Percentiles rank a stretch among this genome's conserved stretches.
These are phyloP conservation scores for Avena atlantica DNA, from an alignment of 176 grass and related monocot species.

Conservation along the genomic window DNA sequence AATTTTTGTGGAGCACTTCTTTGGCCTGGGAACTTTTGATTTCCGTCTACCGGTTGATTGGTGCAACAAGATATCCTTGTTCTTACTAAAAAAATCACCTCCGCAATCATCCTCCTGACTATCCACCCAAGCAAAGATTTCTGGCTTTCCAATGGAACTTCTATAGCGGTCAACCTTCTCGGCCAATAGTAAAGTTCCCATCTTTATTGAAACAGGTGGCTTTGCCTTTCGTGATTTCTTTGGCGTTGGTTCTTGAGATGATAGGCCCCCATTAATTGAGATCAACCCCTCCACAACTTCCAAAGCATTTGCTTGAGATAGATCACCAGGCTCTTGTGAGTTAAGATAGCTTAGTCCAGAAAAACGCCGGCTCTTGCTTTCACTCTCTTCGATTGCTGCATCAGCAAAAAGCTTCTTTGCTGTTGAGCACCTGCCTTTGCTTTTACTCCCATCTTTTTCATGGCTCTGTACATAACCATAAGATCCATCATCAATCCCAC, in stretches of 20 bases:
- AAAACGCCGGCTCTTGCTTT: conserved; percentile 30
- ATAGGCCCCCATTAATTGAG: conserved; percentile 55
- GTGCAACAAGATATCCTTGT: conserved; percentile 58
- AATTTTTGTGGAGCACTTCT: conserved; percentile 38
- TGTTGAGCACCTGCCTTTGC: conserved; percentile 53
- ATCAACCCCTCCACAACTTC: conserved; percentile 79
- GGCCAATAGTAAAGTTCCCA: conserved; percentile 62
- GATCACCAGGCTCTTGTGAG: conserved; percentile 77
- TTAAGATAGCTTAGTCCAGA: conserved; percentile 68
- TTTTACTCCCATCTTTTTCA: conserved; percentile 51
- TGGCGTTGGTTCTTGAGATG: conserved; percentile 58
- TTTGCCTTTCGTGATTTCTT: conserved; percentile 48
- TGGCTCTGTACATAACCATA: conserved; percentile 56
- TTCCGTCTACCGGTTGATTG: conserved; percentile 39
- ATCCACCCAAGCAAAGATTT: conserved; percentile 73
- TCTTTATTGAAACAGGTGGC: conserved; percentile 53
- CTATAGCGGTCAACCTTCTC: conserved; percentile 48
- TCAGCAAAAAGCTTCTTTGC: conserved; percentile 78
- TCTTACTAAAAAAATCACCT: conserved; percentile 78
- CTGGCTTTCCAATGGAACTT: conserved; percentile 44
- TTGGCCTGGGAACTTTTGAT: conserved; percentile 44
- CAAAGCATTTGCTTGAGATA: conserved; percentile 83
- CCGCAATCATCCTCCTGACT: conserved; percentile 66
- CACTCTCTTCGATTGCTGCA: conserved; percentile 28
- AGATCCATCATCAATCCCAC: conserved; percentile 47